Percentiles rank a stretch among this genome's conserved stretches.
Evolutionary conservation across 352 stramenopile genomes (phyloP).

Genomic region (Halophytophthora batemanensis): DNA sequence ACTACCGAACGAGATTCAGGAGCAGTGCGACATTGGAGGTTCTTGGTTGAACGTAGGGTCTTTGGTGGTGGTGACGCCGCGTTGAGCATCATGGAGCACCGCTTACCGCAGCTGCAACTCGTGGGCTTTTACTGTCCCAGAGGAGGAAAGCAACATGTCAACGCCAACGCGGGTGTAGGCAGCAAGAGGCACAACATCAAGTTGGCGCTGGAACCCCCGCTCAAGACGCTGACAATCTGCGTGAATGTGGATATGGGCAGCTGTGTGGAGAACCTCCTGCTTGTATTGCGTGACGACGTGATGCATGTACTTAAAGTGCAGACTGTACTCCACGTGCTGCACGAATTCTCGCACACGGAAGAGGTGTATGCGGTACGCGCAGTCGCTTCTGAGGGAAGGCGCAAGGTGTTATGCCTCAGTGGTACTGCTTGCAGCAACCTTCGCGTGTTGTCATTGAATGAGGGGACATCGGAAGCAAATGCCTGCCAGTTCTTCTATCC

Average conservation of each 20-base stretch:
- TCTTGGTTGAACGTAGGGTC: slow-evolving; percentile 15
- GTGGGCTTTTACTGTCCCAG: slow-evolving; percentile 26
- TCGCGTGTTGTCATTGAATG: slow-evolving; percentile 14
- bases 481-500: slow-evolving; percentile 15
- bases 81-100: slow-evolving; percentile 5
- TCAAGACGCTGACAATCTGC: slow-evolving; percentile 31
- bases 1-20: slow-evolving; percentile 26
- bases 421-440: slow-evolving; percentile 18
- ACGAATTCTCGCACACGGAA: slow-evolving; percentile 18
- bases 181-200: slow-evolving; percentile 9
- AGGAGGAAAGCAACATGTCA: slow-evolving; percentile 8
- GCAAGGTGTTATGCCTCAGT: slow-evolving; percentile 22
- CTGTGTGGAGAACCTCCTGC: slow-evolving; percentile 47
- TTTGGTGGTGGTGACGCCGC: slow-evolving; percentile 3
- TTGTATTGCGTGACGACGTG: slow-evolving; percentile 46
- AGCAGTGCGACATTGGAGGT: slow-evolving; percentile 39
- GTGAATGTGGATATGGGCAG: slow-evolving; percentile 49
- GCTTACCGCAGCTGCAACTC: slow-evolving; percentile 22
- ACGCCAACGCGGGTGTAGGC: slow-evolving; percentile 13
- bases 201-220: slow-evolving; percentile 12
- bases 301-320: slow-evolving; percentile 76
- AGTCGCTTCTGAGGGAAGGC: slow-evolving; percentile 6
- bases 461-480: not conserved
- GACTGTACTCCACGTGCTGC: slow-evolving; percentile 31
- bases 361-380: slow-evolving; percentile 18